Percentiles rank a stretch among this genome's conserved stretches.
Conservation (phyloP, 225 moss, liverwort and hornwort genomes). For the Polytrichum formosum region DNA sequence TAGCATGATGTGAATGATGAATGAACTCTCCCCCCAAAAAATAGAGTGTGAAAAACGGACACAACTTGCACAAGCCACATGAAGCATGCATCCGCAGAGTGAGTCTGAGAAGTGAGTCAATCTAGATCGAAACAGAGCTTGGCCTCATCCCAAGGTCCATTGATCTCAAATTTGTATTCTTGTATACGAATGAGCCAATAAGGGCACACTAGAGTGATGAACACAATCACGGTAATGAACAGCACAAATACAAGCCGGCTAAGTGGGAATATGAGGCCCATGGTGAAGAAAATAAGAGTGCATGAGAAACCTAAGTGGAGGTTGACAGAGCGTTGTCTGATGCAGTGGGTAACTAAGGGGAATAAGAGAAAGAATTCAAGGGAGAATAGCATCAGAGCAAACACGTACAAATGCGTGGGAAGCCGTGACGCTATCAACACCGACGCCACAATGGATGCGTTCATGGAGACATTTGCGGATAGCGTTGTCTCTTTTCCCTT, state of each 20-base stretch:
- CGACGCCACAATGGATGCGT: conserved; percentile 92
- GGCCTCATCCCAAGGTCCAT: conserved; percentile 98
- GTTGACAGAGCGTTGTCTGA: conserved; percentile 71
- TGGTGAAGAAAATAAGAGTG: conserved; percentile 59
- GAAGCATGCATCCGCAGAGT: too few species aligned
- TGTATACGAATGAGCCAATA: conserved; percentile 92
- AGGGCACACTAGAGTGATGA: conserved; percentile 79
- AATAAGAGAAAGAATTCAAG: conserved; percentile 85
- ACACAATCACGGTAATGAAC: conserved; percentile 68
- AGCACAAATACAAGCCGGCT: conserved; percentile 72
- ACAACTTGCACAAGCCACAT: too few species aligned
- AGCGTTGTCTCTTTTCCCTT: conserved; percentile 48
- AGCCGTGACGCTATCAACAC: conserved; percentile 90
- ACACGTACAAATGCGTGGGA: conserved; percentile 64
- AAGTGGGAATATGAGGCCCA: conserved; percentile 70
- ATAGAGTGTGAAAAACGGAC: too few species aligned
- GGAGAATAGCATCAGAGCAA: conserved; percentile 93
- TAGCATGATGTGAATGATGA: too few species aligned
- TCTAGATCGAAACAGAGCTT: conserved; percentile 88
- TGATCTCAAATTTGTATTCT: conserved; percentile 96
- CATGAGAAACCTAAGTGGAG: conserved; percentile 81
- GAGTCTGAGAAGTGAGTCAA: conserved; percentile 17
- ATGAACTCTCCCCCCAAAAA: too few species aligned
- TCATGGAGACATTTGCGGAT: conserved; percentile 82
- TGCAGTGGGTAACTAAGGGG: conserved; percentile 76